A percentile compares a stretch with the other conserved stretches of the same genome.
phyloP scores from a whole-genome alignment of 495 filamentous ascomycete species.

The Penicillium roqueforti region DNA sequence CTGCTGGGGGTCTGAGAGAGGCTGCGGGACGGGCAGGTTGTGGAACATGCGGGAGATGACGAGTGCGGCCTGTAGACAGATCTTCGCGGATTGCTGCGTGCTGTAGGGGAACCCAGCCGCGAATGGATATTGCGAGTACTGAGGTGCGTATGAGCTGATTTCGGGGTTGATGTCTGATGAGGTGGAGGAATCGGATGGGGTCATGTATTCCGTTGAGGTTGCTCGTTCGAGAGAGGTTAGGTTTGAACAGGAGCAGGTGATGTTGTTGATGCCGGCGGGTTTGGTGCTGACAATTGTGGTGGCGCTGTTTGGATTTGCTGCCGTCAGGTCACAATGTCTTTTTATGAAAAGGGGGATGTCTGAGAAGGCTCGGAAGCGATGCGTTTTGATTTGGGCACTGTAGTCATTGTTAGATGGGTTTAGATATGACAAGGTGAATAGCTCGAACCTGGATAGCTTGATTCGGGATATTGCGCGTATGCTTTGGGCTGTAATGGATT shows the following conservation, averaged over 20 bases:
- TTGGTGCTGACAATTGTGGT: conserved; percentile 25
- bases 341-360: conserved; percentile 57
- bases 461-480: conserved; percentile 54
- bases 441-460: conserved; percentile 50
- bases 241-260: conserved; percentile 36
- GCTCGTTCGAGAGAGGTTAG: conserved; percentile 32
- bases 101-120: conserved; percentile 46
- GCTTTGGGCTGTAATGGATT: conserved; percentile 45
- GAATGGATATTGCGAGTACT: conserved; percentile 31
- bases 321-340: conserved; percentile 54
- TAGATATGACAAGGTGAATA: background rate
- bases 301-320: conserved; percentile 28
- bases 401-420: conserved; percentile 4
- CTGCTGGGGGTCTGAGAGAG: conserved; percentile 24
- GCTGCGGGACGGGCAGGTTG: conserved; percentile 48
- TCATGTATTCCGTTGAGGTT: conserved; percentile 36
- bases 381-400: conserved; percentile 58
- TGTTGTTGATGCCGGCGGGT: conserved; percentile 27
- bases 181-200: conserved; percentile 35
- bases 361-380: conserved; percentile 57
- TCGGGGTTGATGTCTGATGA: conserved; percentile 35
- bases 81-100: conserved; percentile 50
- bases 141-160: conserved; percentile 23
- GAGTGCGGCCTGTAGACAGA: conserved; percentile 50
- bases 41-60: conserved; percentile 50